These are phyloP conservation scores for Cardamine occulta DNA, from an alignment of 345 rosid species.

Conservation along the genomic window DNA sequence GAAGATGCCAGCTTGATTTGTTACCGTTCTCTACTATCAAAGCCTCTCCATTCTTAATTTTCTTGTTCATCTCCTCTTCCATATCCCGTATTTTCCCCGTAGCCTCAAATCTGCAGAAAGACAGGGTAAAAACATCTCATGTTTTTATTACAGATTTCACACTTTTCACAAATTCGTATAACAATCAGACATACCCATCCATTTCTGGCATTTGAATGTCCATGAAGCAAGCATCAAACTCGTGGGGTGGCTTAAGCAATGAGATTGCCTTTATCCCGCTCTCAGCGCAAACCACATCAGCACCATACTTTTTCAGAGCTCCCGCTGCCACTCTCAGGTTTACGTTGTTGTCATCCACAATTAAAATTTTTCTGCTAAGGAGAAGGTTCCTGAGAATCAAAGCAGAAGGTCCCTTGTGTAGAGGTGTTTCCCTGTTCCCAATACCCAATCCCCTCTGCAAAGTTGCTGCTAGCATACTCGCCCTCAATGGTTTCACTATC, in stretches of 20 bases:
- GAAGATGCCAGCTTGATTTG: constrained; percentile 57
- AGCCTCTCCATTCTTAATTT: constrained; percentile 49
- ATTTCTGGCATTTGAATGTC: constrained; percentile 98
- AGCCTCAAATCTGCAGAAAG: constrained; percentile 69
- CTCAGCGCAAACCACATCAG: constrained; percentile 76
- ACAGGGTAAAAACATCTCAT: neutral
- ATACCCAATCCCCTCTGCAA: constrained; percentile 77
- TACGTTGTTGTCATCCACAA: constrained; percentile 86
- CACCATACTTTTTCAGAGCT: constrained; percentile 91
- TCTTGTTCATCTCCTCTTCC: constrained; percentile 55
- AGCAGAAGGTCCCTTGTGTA: constrained; percentile 63
- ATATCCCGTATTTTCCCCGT: constrained; percentile 68
- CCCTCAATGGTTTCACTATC: constrained; percentile 85
- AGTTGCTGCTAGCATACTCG: constrained; percentile 82
- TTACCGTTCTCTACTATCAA: constrained; percentile 43
- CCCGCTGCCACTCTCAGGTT: constrained; percentile 91
- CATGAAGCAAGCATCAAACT: constrained; percentile 97
- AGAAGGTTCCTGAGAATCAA: constrained; percentile 67
- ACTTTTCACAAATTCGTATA: constrained; percentile 10
- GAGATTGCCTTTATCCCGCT: constrained; percentile 70
- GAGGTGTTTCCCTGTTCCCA: constrained; percentile 60
- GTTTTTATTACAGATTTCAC: neutral
- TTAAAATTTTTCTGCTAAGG: constrained; percentile 71
- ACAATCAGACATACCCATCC: constrained; percentile 76
- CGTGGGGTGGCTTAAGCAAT: constrained; percentile 73